Evolutionary conservation across 164 flowering plant genomes (phyloP).

Genomic region (Chimonanthus praecox): DNA sequence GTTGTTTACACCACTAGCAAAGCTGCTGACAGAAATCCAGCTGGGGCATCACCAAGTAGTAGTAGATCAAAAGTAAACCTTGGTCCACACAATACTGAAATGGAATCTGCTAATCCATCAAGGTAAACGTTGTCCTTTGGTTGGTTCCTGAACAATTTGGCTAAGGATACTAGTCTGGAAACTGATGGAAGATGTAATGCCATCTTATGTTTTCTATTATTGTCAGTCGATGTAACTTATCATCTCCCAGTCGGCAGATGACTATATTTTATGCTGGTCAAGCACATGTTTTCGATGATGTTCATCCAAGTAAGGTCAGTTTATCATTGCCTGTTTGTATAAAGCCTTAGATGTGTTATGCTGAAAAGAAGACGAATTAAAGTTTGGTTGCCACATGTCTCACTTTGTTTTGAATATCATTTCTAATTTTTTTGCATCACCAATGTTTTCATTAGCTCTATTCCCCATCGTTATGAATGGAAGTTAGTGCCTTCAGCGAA

Average conservation of each 20-base stretch:
- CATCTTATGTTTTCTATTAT: not conserved
- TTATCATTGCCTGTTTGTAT: not conserved
- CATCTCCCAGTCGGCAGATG: slow-evolving; percentile 65
- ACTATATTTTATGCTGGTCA: slow-evolving; percentile 94
- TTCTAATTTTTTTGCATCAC: too few species aligned
- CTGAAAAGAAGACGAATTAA: too few species aligned
- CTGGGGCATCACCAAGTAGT: slow-evolving; percentile 29
- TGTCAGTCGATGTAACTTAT: slow-evolving; percentile 43
- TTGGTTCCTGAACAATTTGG: not conserved
- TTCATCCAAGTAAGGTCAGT: slow-evolving; percentile 80
- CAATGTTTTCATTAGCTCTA: too few species aligned
- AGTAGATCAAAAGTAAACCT: slow-evolving; percentile 35
- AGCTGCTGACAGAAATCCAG: slow-evolving; percentile 30
- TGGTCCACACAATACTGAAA: slow-evolving; percentile 24
- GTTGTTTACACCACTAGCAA: slow-evolving; percentile 29
- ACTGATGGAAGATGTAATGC: not conserved
- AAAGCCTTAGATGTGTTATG: too few species aligned
- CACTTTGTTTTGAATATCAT: too few species aligned
- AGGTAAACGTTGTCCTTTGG: slow-evolving; percentile 26
- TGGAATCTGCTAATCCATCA: slow-evolving; percentile 40
- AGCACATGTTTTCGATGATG: slow-evolving; percentile 96
- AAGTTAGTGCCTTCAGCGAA: too few species aligned
- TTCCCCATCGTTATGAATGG: too few species aligned
- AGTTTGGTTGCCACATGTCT: too few species aligned
- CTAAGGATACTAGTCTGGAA: not conserved